Base-by-base conservation (phyloP, 2,329 filamentous ascomycete species). In the Stenocarpella maydis region DNA sequence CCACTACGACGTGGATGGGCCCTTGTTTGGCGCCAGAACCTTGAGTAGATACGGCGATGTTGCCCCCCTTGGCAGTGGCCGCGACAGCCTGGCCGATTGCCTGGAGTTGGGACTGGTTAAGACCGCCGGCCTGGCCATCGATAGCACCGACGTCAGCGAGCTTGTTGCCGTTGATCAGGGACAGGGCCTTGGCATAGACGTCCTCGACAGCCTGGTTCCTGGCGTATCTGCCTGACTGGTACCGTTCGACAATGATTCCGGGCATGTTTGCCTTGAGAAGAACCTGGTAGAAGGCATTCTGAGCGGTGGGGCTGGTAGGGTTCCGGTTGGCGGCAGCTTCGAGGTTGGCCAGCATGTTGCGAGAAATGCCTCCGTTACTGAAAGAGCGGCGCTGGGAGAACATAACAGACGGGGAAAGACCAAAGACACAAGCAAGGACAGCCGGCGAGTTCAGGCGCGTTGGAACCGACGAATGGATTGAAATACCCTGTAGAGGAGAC, bases 281-380 rank as follows among this genome's bases (percentile, higher is more conserved):
- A 54, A 95, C 91, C 78, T 95, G 92, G 78, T 99, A 99, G 79
- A 99, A 98, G 19, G 93, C 91, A 78, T 95, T 96, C 79, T 99
- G 96, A 24, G 94, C 91, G 52, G 92, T 92, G 34, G 94, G 91
- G 79, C 94, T 98, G 70, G 85, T 88, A 1, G 96, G 94, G 76
- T 97, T 97, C 80, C 94, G 92, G 81, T 98, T 99, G 45, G 96
- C 97, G 28, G 92, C 92, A 78, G 95, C 92, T 82, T 99, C 96
- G 74, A 95, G 87, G 74, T 93, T 92, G 41, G 94, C 94, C 41
- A 99, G 88, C 68, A 95, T 84, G 72, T 86, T 89, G 71, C 87
- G 84, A 54, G 88, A 86, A 67, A 88, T 82, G 24, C 84, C 84
- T 71, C 80, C 77, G 31, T 79, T 80, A 69, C 83, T 81, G 75